Evolutionary conservation across 805 yeast genomes (phyloP).

Genomic region (Debaryomyces tyrocola): DNA sequence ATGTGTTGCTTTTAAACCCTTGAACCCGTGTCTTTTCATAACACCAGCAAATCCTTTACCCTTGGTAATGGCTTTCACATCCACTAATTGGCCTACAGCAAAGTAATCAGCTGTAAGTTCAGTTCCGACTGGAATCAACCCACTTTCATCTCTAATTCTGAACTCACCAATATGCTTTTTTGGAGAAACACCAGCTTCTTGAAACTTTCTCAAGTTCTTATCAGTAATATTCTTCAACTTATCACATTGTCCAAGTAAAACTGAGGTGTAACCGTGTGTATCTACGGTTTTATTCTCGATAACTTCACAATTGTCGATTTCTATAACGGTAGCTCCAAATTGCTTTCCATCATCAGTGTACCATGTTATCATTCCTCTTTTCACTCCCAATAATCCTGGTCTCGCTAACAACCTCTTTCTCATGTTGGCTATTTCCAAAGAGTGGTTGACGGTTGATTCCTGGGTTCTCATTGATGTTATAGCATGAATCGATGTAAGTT

Average conservation of each 20-base stretch:
- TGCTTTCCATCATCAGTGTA: conserved; percentile 70
- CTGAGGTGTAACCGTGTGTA: conserved; percentile 81
- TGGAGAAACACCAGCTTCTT: conserved; percentile 80
- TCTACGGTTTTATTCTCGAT: conserved; percentile 64
- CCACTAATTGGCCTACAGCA: conserved; percentile 79
- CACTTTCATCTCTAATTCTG: conserved; percentile 64
- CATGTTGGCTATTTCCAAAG: conserved; percentile 65
- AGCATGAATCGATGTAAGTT: conserved; percentile 50
- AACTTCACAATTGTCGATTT: conserved; percentile 87
- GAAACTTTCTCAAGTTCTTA: conserved; percentile 72
- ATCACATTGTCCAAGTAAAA: conserved; percentile 82
- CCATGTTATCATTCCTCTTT: conserved; percentile 89
- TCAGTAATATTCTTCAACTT: conserved; percentile 57
- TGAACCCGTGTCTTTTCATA: conserved; percentile 91
- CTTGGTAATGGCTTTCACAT: conserved; percentile 72
- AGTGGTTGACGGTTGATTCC: conserved; percentile 58
- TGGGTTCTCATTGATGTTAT: conserved; percentile 48
- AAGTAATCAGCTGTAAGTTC: conserved; percentile 82
- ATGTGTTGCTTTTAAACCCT: conserved; percentile 88
- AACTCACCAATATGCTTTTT: conserved; percentile 76
- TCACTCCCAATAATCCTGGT: conserved; percentile 81
- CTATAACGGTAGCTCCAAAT: conserved; percentile 82
- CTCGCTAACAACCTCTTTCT: conserved; percentile 74
- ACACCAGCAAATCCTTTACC: conserved; percentile 99
- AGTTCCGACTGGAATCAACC: conserved; percentile 75